These are phyloP conservation scores for Geranium rotundifolium DNA, from an alignment of 345 rosid species.

Conservation along the genomic window DNA sequence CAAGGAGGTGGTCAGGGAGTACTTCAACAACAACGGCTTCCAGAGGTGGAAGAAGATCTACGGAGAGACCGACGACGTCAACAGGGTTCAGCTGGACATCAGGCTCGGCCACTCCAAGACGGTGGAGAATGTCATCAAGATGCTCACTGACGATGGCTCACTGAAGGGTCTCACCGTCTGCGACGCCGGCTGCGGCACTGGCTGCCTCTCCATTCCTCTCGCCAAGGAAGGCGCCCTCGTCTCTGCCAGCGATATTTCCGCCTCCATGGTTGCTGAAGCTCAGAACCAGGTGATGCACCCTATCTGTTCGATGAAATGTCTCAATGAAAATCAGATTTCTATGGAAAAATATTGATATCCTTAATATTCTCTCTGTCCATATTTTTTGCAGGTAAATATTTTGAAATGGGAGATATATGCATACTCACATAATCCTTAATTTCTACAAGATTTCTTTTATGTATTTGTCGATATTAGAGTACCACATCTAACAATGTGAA, in stretches of 20 bases:
- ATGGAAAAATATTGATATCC: no score
- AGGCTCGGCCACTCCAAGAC: conserved; percentile 79
- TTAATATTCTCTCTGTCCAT: no score
- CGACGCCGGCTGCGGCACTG: conserved; percentile 93
- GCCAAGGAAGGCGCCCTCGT: conserved; percentile 85
- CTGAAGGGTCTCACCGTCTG: conserved; percentile 70
- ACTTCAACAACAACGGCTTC: conserved; percentile 78
- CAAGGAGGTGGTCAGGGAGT: conserved; percentile 86
- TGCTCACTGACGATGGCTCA: conserved; percentile 66
- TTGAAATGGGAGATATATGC: no score
- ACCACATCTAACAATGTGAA: no score
- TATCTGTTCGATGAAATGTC: neutral
- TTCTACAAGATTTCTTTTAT: no score
- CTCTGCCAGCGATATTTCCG: conserved; percentile 78
- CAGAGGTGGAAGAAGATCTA: conserved; percentile 94
- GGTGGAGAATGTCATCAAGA: conserved; percentile 60
- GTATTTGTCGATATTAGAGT: no score
- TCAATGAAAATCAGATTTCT: neutral
- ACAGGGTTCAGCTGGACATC: conserved; percentile 69
- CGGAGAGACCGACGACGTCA: conserved; percentile 82
- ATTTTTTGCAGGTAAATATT: no score
- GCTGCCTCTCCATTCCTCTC: conserved; percentile 61
- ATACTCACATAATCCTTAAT: no score
- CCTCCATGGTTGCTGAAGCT: conserved; percentile 93
- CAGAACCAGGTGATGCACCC: conserved; percentile 41